A percentile compares a stretch with the other conserved stretches of the same genome.
Evolutionary conservation across 148 eudicot genomes (phyloP).

Genomic region (Vaccinium darrowii): DNA sequence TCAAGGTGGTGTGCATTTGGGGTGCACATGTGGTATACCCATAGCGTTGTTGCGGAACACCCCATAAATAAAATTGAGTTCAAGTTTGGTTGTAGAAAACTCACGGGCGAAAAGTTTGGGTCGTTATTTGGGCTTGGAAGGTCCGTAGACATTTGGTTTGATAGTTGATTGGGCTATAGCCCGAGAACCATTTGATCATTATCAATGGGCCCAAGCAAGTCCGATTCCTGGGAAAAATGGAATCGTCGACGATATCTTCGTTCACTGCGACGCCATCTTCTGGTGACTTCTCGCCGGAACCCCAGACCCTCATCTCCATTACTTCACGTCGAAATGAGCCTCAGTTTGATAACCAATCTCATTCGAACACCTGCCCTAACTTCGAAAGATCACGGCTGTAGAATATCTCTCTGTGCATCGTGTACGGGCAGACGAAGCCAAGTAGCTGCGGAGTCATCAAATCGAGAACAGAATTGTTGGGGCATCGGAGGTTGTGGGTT

Average conservation of each 20-base stretch:
- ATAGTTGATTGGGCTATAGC: too few species aligned
- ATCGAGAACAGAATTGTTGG: constrained; percentile 1
- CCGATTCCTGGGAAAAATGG: background rate
- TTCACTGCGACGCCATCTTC: background rate
- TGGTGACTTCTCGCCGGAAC: background rate
- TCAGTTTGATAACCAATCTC: background rate
- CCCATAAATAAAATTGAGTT: too few species aligned
- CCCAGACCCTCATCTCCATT: too few species aligned
- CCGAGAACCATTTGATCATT: background rate
- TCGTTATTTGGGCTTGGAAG: too few species aligned
- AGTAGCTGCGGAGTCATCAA: background rate
- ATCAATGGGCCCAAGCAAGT: background rate
- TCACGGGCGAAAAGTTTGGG: too few species aligned
- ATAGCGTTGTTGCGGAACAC: too few species aligned
- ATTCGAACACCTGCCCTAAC: background rate
- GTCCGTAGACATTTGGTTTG: too few species aligned
- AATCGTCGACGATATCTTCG: background rate
- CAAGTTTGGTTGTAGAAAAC: too few species aligned
- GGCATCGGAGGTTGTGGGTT: constrained; percentile 20
- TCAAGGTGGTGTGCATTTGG: too few species aligned
- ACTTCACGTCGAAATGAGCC: background rate
- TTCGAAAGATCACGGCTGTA: background rate
- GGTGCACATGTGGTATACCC: too few species aligned
- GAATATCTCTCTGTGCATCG: background rate
- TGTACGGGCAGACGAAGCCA: background rate